These are phyloP conservation scores for Arctium lappa DNA, from an alignment of 129 eudicot genomes.

Conservation along the genomic window DNA sequence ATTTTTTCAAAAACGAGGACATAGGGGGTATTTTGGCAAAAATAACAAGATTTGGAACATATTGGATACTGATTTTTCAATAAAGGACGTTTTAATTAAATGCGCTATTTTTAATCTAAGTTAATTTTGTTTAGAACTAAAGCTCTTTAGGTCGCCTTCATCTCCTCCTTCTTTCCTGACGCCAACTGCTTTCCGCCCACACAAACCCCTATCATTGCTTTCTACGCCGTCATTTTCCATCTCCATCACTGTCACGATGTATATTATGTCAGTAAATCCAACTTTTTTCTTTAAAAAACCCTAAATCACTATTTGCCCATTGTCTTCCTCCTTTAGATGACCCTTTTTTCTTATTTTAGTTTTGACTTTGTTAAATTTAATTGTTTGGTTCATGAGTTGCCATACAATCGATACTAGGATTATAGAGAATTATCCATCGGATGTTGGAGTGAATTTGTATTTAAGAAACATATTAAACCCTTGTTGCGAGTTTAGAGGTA, in stretches of 20 bases:
- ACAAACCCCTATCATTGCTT: background rate
- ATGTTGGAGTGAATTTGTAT: background rate
- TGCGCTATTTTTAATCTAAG: too few species aligned
- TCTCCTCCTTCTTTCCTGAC: background rate
- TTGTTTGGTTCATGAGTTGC: background rate
- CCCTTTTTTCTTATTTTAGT: background rate
- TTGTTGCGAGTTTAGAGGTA: background rate
- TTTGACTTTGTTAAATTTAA: background rate
- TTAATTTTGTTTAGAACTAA: background rate
- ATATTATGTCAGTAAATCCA: background rate
- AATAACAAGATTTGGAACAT: too few species aligned
- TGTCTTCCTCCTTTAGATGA: background rate
- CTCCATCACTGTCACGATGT: background rate
- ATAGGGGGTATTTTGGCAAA: too few species aligned
- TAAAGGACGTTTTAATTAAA: too few species aligned
- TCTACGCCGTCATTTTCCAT: background rate
- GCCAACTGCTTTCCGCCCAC: background rate
- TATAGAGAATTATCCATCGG: background rate
- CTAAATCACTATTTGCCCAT: background rate
- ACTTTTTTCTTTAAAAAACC: background rate
- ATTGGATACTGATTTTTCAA: too few species aligned
- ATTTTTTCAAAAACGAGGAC: too few species aligned
- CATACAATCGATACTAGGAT: background rate
- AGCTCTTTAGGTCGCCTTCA: background rate
- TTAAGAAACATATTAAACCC: background rate